Base-by-base conservation (phyloP, 768 basidiomycete species). In the Panellus pusillus region DNA sequence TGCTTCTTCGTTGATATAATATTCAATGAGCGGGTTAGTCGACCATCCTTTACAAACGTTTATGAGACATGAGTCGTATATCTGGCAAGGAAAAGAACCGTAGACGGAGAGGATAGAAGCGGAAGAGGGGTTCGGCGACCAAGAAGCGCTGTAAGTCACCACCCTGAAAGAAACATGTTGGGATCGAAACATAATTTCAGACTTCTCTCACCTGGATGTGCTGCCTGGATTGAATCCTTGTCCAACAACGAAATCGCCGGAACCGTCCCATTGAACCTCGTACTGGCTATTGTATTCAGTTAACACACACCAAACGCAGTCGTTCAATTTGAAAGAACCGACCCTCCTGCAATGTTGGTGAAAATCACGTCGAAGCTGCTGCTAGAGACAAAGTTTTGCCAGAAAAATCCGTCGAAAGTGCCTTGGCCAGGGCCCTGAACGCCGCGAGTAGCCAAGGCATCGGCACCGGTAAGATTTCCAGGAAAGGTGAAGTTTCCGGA, bases 1-100 rank as follows among this genome's bases (percentile, higher is more conserved):
- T 31, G 54, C 41, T 4, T 55, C 41, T 54, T 69, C 68, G 49
- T 58, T 50, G 59, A 69, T 65, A 61, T 69, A 69, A 58, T 68
- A 69, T 52, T 69, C 68, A 19, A 55, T 47, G 47, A 55, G 46
- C 5, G 54, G 54, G 47, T 49, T 49, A 20, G 47, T 49, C 8
- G 59, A 70, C 59, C 61, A 70, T 62, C 57, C 57, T 55, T 20
- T 27, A 24, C 24, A 24, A 24, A 24, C 24, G 24, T 24, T 24
- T 24, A 2, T 24, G 6, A 24, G 24, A 24, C 6, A 24, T 24
- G 3, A 24, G 24, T 24, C 24, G 24, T 24, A 24, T 24, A 24
- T 24, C 24, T 24, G 24, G 24, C 24, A 24, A 24, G 24, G 6
- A 6, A 24, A 6, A 44, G 15, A 42, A 58, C 57, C 57, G 20